Evolutionary conservation across 768 basidiomycete genomes (phyloP).

Genomic region (Psilocybe cubensis): DNA sequence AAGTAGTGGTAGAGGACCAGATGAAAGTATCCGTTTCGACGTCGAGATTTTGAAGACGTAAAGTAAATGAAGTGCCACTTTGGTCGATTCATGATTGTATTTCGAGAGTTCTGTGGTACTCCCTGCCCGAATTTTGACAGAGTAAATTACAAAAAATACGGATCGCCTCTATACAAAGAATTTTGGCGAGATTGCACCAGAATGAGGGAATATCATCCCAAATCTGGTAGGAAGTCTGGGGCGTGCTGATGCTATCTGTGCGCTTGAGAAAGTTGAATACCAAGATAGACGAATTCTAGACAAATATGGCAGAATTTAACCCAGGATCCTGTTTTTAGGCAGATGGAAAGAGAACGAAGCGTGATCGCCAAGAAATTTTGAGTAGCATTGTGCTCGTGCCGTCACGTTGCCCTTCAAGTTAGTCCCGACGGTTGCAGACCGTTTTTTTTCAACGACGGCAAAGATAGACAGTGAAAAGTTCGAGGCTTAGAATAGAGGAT

Average conservation of each 20-base stretch:
- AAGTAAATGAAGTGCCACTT: background rate
- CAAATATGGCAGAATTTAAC: conserved; percentile 1
- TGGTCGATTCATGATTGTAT: background rate
- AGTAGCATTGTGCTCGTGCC: background rate
- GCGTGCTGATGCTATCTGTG: background rate
- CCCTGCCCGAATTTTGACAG: background rate
- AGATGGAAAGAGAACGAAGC: background rate
- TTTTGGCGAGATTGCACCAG: conserved; percentile 2
- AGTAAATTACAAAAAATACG: background rate
- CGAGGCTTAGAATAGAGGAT: background rate
- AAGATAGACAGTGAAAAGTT: background rate
- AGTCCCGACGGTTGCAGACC: background rate
- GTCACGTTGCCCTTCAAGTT: background rate
- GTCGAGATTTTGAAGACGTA: background rate
- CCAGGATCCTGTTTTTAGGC: background rate
- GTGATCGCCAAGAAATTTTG: background rate
- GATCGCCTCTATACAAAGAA: background rate
- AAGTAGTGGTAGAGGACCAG: background rate
- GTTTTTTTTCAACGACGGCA: background rate
- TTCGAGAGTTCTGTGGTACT: too few relatives aligned
- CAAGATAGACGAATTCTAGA: background rate
- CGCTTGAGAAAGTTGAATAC: conserved; percentile 7
- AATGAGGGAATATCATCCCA: conserved; percentile 7
- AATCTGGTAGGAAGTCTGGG: conserved; percentile 3
- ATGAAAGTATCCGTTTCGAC: background rate